Percentiles rank a stretch among this genome's conserved stretches.
Conservation (phyloP, 2,329 filamentous ascomycete species). For the Penicillium brasilianum region DNA sequence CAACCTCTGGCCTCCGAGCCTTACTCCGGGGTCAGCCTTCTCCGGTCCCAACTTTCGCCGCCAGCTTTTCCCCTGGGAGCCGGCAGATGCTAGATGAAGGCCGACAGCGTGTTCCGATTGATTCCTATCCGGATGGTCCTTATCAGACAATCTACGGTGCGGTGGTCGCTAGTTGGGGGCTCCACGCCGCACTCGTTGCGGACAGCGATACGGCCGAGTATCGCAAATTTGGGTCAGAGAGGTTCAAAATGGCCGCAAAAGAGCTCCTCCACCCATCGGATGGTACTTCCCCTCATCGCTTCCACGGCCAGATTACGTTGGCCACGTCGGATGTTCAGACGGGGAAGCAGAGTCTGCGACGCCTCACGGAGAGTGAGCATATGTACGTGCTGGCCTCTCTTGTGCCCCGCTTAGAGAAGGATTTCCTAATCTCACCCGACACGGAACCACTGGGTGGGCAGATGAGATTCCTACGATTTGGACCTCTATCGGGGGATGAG, state of each 20-base stretch:
- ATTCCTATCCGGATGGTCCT: constrained; percentile 31
- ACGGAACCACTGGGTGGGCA: constrained; percentile 72
- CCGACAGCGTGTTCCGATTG: constrained; percentile 45
- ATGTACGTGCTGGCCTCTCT: constrained; percentile 77
- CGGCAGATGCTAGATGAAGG: constrained; percentile 51
- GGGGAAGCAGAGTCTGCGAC: constrained; percentile 32
- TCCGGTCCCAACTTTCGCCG: constrained; percentile 67
- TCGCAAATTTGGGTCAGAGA: constrained; percentile 73
- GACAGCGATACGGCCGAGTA: constrained; percentile 87
- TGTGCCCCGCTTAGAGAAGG: constrained; percentile 80
- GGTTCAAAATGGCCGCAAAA: constrained; percentile 84
- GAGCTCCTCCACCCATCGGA: constrained; percentile 69
- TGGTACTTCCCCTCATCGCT: constrained; percentile 60
- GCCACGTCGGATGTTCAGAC: constrained; percentile 34
- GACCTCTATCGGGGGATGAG: constrained; percentile 65
- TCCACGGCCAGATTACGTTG: constrained; percentile 59
- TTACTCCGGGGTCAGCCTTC: constrained; percentile 63
- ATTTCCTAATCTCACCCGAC: constrained; percentile 79
- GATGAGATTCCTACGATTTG: constrained; percentile 77
- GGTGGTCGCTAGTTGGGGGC: constrained; percentile 86
- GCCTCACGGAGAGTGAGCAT: constrained; percentile 58
- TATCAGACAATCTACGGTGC: constrained; percentile 64
- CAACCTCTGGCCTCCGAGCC: constrained; percentile 57
- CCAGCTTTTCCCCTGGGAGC: constrained; percentile 65
- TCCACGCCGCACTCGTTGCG: constrained; percentile 86